A percentile compares a stretch with the other conserved stretches of the same genome.
Conservation (phyloP, 495 filamentous ascomycete species). For the Hypomontagnella submonticulosa region DNA sequence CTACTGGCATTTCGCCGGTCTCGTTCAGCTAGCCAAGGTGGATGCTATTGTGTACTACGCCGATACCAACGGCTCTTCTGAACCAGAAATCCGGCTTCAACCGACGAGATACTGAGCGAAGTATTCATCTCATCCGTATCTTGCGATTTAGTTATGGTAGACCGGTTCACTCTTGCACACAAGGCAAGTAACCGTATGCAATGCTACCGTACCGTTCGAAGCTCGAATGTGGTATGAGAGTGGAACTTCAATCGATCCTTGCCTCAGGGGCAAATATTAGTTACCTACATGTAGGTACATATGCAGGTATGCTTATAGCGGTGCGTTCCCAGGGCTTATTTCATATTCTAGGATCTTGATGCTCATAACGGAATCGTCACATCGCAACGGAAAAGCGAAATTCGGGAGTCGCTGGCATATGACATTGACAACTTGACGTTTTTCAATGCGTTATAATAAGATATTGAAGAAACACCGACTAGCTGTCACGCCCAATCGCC, state of each 20-base stretch:
- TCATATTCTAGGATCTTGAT: not conserved
- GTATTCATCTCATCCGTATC: constrained; percentile 20
- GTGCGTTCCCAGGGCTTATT: not conserved
- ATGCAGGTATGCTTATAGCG: constrained; percentile 21
- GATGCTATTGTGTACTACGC: too few species aligned
- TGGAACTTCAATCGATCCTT: constrained; percentile 7
- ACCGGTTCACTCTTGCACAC: too few species aligned
- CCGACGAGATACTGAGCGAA: constrained; percentile 1
- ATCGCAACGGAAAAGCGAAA: too few species aligned
- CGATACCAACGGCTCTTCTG: too few species aligned
- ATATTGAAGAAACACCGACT: too few species aligned
- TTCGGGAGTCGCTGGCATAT: too few species aligned
- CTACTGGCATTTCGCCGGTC: too few species aligned
- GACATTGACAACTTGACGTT: too few species aligned
- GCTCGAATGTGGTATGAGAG: constrained; percentile 19
- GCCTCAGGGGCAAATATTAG: constrained; percentile 17
- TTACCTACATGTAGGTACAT: not conserved
- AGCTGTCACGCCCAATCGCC: too few species aligned
- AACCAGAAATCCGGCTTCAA: not conserved
- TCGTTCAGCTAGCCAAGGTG: too few species aligned
- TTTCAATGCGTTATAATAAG: too few species aligned
- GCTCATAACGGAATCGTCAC: not conserved
- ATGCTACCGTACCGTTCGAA: constrained; percentile 13
- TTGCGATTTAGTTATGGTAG: constrained; percentile 10
- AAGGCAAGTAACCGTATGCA: constrained; percentile 2